Percentiles rank a stretch among this genome's conserved stretches.
These are phyloP conservation scores for Zarea fungicola DNA, from an alignment of 2,329 filamentous ascomycete species.

Conservation along the genomic window DNA sequence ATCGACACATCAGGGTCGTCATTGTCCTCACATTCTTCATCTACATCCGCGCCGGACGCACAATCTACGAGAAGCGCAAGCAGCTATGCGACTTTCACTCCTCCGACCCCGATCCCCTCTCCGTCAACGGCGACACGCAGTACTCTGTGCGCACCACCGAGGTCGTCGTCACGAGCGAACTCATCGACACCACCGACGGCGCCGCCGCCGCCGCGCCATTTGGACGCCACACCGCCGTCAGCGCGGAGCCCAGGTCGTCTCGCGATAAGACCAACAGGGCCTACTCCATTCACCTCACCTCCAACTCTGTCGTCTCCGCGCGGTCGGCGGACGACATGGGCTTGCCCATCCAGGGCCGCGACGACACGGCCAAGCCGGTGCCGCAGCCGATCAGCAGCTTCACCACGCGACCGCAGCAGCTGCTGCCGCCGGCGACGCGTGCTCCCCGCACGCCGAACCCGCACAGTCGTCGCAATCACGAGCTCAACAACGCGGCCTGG, in stretches of 20 bases:
- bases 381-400: constrained; percentile 16
- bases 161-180: constrained; percentile 7
- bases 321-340: constrained; percentile 18
- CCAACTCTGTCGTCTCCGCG: constrained; percentile 14
- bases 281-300: constrained; percentile 41
- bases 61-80: constrained; percentile 62
- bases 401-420: constrained; percentile 10
- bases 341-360: constrained; percentile 24
- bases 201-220: constrained; percentile 17
- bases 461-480: constrained; percentile 36
- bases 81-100: constrained; percentile 52
- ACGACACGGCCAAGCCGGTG: constrained; percentile 9
- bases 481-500: constrained; percentile 59
- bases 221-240: constrained; percentile 14
- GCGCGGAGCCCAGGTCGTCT: background rate
- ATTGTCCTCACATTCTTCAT: constrained; percentile 59
- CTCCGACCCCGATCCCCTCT: constrained; percentile 37
- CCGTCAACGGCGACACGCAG: constrained; percentile 35
- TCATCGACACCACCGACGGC: constrained; percentile 11
- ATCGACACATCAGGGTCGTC: constrained; percentile 42
- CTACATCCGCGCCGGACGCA: constrained; percentile 58
- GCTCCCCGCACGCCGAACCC: constrained; percentile 15
- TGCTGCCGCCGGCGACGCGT: constrained; percentile 18
- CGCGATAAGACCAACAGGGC: constrained; percentile 17
- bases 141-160: constrained; percentile 19